Conservation (phyloP, 352 stramenopile genomes). For the Phytophthora podocarpi region DNA sequence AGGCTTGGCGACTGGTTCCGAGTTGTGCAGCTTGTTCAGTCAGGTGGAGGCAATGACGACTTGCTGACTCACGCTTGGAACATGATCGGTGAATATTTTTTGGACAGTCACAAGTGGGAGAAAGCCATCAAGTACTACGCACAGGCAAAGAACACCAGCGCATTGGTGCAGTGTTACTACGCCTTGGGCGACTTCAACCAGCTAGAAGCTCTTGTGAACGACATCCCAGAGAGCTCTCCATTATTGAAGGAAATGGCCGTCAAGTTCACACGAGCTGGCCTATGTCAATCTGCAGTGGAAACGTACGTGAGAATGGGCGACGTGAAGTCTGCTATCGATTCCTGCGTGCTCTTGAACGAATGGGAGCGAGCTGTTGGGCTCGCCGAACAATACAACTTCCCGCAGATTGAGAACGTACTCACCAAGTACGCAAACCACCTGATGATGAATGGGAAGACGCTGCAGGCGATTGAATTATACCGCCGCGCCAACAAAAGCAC, state of each 20-base stretch:
- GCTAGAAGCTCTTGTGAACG: conserved; percentile 84
- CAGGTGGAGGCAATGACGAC: conserved; percentile 78
- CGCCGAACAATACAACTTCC: conserved; percentile 92
- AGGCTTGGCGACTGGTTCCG: conserved; percentile 92
- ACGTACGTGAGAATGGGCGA: conserved; percentile 91
- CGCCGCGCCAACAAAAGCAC: conserved; percentile 92
- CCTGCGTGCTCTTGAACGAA: conserved; percentile 93
- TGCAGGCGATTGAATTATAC: conserved; percentile 93
- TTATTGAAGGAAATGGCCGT: conserved; percentile 86
- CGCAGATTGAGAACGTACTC: conserved; percentile 94
- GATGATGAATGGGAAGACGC: conserved; percentile 83
- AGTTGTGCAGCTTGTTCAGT: conserved; percentile 88
- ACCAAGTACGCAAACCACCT: conserved; percentile 90
- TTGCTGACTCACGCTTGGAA: conserved; percentile 85
- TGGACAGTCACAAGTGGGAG: conserved; percentile 90
- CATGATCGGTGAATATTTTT: conserved; percentile 93
- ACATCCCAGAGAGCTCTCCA: conserved; percentile 81
- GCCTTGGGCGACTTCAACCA: conserved; percentile 88
- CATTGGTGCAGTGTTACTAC: conserved; percentile 92
- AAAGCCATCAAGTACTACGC: conserved; percentile 93
- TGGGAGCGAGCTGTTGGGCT: conserved; percentile 92
- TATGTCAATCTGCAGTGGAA: conserved; percentile 84
- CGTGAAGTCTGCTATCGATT: conserved; percentile 93
- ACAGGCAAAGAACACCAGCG: conserved; percentile 76
- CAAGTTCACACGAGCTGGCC: conserved; percentile 89